A percentile compares a stretch with the other conserved stretches of the same genome.
Conservation (phyloP, 441 rosid species). For the Monsonia emarginata region DNA sequence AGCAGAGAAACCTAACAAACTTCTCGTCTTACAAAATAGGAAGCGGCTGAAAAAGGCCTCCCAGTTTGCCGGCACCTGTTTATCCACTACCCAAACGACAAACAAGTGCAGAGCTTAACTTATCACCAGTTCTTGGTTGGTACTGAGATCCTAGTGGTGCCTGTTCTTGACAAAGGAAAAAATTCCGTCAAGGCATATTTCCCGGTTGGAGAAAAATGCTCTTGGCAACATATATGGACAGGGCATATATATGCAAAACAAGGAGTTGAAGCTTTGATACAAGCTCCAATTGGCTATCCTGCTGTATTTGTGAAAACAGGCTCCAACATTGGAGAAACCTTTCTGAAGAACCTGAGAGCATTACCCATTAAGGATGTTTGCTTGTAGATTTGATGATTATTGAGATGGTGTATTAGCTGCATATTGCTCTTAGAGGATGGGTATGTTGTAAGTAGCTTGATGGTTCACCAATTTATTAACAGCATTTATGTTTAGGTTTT, state of each 20-base stretch:
- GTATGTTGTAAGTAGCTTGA: too few species aligned
- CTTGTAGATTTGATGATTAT: too few species aligned
- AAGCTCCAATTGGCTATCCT: constrained; percentile 53
- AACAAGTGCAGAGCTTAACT: constrained; percentile 34
- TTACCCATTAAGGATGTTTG: too few species aligned
- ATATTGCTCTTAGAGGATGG: too few species aligned
- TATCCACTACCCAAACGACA: constrained; percentile 56
- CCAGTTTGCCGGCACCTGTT: constrained; percentile 66
- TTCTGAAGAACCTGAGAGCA: constrained; percentile 39
- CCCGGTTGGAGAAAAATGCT: constrained; percentile 36
- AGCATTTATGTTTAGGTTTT: too few species aligned
- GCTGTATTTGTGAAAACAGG: constrained; percentile 54
- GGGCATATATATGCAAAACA: constrained; percentile 31
- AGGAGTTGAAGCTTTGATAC: constrained; percentile 39
- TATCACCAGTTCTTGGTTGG: constrained; percentile 62
- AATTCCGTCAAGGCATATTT: constrained; percentile 45
- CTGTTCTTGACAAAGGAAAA: constrained; percentile 50
- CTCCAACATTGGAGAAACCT: constrained; percentile 40
- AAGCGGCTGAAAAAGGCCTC: constrained; percentile 51
- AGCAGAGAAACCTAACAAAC: constrained; percentile 5
- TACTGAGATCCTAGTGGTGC: constrained; percentile 56
- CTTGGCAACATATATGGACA: constrained; percentile 60
- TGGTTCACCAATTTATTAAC: too few species aligned
- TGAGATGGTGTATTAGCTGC: too few species aligned
- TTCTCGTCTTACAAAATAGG: constrained; percentile 26